These are phyloP conservation scores for Dioszegia aurantiaca DNA, from an alignment of 768 basidiomycete genomes.

Conservation along the genomic window DNA sequence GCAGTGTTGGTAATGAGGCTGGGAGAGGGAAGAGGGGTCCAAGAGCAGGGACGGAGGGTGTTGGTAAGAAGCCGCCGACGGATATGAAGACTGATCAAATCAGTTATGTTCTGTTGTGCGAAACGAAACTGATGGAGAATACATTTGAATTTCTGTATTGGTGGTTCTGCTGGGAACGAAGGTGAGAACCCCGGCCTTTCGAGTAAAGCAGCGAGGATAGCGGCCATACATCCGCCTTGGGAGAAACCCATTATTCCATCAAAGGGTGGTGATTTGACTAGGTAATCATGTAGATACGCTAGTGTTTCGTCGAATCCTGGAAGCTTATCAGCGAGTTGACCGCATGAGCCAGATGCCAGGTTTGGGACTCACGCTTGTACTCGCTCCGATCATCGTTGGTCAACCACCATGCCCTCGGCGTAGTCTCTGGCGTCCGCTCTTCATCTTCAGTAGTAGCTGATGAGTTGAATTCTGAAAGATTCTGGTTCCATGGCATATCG, in stretches of 20 bases:
- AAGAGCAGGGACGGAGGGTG: constrained; percentile 28
- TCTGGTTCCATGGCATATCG: constrained; percentile 46
- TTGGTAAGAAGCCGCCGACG: constrained; percentile 47
- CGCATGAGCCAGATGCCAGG: background rate
- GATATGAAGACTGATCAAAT: constrained; percentile 38
- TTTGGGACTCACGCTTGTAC: constrained; percentile 36
- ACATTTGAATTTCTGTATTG: constrained; percentile 47
- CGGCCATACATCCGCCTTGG: constrained; percentile 51
- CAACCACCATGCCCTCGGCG: constrained; percentile 49
- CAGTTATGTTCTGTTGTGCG: too few species aligned
- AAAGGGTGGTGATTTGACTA: constrained; percentile 43
- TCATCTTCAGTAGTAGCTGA: constrained; percentile 42
- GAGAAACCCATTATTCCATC: constrained; percentile 52
- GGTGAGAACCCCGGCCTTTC: constrained; percentile 44
- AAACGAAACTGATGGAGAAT: too few species aligned
- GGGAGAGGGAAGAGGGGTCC: constrained; percentile 45
- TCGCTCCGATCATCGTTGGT: constrained; percentile 36
- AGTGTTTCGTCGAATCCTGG: constrained; percentile 47
- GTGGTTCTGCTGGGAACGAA: constrained; percentile 34
- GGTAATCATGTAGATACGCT: constrained; percentile 40
- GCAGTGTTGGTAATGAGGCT: constrained; percentile 34
- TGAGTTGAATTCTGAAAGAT: constrained; percentile 44
- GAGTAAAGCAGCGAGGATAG: constrained; percentile 43
- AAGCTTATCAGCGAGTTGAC: background rate
- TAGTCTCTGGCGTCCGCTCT: constrained; percentile 47